Base-by-base conservation (phyloP, 2,329 filamentous ascomycete genomes). In the Diaporthe vaccinii region DNA sequence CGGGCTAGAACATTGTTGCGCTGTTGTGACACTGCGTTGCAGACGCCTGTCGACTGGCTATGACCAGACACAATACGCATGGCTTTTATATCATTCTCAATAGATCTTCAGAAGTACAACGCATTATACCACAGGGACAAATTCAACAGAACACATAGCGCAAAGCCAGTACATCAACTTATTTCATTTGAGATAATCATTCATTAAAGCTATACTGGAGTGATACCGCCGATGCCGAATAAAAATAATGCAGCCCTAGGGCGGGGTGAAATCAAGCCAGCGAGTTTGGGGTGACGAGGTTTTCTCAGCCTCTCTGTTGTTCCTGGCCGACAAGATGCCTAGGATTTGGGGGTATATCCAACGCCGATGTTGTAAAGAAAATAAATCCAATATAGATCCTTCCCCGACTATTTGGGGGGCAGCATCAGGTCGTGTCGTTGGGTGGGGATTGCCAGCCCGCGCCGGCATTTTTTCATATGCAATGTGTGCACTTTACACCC, bases 301-400 rank as follows among this genome's bases (percentile, higher is more conserved):
- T n/a, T 51, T 58, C 59, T 57, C 65, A 53, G 46, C 31, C 55
- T 62, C 70, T 62, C 70, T 25, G 34, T 49, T 39, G 22, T 62
- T 61, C 44, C 58, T 59, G 41, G 55, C 70, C 44, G 36, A 39
- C 36, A 39, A 44, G 41, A 28, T 2, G 46, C 28, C 41, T 74
- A 25, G 36, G 58, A 34, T 6, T 58, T 59, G 59, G 36, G 74
- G 74, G 74, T 76, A 76, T 76, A 74, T 75, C 74, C 74, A 69
- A 74, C 57, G 55, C 57, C 61, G 12, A 8, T 28, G 15, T 55
- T 53, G 46, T 62, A 55, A 34, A n/a, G 4, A 5, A 44, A 44
- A 41, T 2, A 14, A 59, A 39, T 8, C 17, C 34, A 28, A 68
- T 25, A 25, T n/a, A 25, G 4, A 53, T 53, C 31, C 46, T 53